These are phyloP conservation scores for Mimosa pudica DNA, from an alignment of 306 rosid species.

Conservation along the genomic window DNA sequence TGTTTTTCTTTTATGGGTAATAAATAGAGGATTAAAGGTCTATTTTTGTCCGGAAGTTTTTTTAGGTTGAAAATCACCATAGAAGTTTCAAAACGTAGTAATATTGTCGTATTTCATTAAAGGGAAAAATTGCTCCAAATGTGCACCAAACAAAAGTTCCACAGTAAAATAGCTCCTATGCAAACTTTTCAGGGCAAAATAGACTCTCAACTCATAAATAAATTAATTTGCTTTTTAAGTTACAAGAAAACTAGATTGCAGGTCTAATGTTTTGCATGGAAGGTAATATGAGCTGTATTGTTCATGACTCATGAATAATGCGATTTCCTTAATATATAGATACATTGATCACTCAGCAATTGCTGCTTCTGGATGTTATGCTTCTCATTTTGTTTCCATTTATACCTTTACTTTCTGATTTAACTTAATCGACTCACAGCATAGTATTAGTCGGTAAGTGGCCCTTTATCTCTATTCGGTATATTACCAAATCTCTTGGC, in stretches of 20 bases:
- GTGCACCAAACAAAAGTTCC: too few species aligned
- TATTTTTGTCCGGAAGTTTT: too few species aligned
- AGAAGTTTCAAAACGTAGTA: too few species aligned
- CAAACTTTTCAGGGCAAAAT: too few species aligned
- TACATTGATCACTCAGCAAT: neutral
- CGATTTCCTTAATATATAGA: too few species aligned
- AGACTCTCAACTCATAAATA: too few species aligned
- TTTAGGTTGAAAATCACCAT: too few species aligned
- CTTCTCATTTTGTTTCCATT: neutral
- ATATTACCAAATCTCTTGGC: neutral
- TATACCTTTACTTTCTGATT: neutral
- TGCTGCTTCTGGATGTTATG: neutral
- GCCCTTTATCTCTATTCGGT: slow-evolving; percentile 13
- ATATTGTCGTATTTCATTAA: too few species aligned
- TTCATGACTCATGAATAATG: neutral
- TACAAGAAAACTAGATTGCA: neutral
- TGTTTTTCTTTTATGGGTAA: neutral
- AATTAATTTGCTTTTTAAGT: too few species aligned
- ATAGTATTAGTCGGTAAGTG: neutral
- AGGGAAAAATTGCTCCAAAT: too few species aligned
- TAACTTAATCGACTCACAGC: slow-evolving; percentile 8
- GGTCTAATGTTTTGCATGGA: neutral
- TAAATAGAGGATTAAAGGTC: neutral
- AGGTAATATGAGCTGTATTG: neutral
- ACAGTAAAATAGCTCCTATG: too few species aligned